Base-by-base conservation (phyloP, 805 yeast species). In the Sporopachydermia quercuum region DNA sequence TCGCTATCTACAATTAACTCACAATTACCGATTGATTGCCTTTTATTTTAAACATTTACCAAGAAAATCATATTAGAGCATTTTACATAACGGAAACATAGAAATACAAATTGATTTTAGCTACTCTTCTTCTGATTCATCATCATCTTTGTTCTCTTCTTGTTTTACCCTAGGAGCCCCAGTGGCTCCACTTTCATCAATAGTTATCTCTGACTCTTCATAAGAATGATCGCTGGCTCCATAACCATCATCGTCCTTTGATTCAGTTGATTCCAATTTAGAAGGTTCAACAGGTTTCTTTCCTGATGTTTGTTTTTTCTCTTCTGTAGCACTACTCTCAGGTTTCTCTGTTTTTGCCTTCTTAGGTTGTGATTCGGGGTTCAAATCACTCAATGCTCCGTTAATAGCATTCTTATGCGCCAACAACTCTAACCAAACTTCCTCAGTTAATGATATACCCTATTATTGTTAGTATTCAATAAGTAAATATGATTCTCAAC, bases 401-500 rank as follows among this genome's bases (percentile, higher is more conserved):
- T 67, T 58, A 23, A 77, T 70, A 15, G 67, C 66, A 2, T 62
- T 68, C 13, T 58, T 57, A 16, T 66, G 51, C 30, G 64, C 71
- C 40, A 74, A 49, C 34, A 77, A 56, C 34, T 54, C 55, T 15
- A 53, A 53, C 76, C 83, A 78, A 16, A 66, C 65, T 3, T 67
- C 79, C 45, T 62, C 68, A 1, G 78, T 71, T 17, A 77, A 53
- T 1, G 82, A 64, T 15, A 77, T 73, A 0, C 83, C 82, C 57
- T 56, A n/a, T 19, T n/a, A 4, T 11, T 19, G 15, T 30, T 27
- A 27, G 33, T 18, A 27, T 35, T 57, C 58, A 53, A 5, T 13
- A 30, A 11, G n/a, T n/a, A n/a, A n/a, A n/a, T n/a, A n/a, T n/a
- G n/a, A n/a, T n/a, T n/a, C 45, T 45, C 43, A 44, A 47, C 30